Base-by-base conservation (phyloP, 352 stramenopile genomes). In the Globisporangium takayamanum region DNA sequence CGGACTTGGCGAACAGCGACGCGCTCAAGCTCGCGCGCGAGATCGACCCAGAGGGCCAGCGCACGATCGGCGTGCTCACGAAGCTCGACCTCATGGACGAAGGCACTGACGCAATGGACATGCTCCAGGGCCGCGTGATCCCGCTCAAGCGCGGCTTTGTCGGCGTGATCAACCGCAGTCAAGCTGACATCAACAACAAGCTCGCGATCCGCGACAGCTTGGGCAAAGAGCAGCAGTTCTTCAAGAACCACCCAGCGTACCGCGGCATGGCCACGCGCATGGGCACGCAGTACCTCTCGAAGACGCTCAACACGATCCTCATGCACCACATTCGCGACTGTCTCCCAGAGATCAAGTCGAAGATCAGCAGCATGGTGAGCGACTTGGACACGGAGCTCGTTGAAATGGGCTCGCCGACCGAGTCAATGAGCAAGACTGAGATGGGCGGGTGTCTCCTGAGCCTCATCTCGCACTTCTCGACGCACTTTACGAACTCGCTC, bases 51-150 rank as follows among this genome's bases (percentile, higher is more conserved):
- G 82, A 94, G 12, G 97, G 98, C 26, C 81, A 97, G 64, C 81
- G 98, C 41, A 99, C 98, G 5, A 98, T 99, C 64, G 98, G 98
- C 45, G 97, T 99, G 46, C 78, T 99, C 30, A 99, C 97, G 2
- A 99, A 99, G 74, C 74, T 99, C 22, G 98, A 99, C 73, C 85
- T 99, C 45, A 99, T 99, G 97, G 98, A 99, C 79, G 89, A 98
- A 57, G 97, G 97, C 52, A 99, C 97, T 10, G 97, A 99, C 76
- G 96, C 95, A 7, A 75, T 90, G 55, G 95, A 99, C 50, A 98
- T 99, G 77, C 81, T 99, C 25, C 78, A 98, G 42, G 97, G 97
- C 66, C 87, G 90, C 62, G 85, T 99, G 11, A 99, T 99, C 64
- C 95, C 96, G 28, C 83, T 99, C 25, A 96, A 97, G 55, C 84